Evolutionary conservation across 1,284 basidiomycete genomes (phyloP).

Genomic region (Sanghuangporus sanghuang): DNA sequence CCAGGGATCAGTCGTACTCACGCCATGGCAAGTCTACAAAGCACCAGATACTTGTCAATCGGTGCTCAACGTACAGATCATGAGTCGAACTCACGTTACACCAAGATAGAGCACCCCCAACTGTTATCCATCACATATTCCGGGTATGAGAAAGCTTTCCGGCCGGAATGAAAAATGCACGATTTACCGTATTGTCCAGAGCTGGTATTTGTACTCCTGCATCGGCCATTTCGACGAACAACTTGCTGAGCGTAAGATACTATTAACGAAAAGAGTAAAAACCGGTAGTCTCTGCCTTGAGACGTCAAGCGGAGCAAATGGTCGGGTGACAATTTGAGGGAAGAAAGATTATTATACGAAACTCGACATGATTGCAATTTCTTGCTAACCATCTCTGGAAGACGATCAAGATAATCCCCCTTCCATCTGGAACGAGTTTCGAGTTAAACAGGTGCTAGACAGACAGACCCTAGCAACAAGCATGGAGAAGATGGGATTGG

Average conservation of each 20-base stretch:
- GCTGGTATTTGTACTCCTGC: constrained; percentile 1
- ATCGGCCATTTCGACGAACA: not conserved
- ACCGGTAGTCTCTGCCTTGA: too few species aligned
- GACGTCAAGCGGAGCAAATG: too few species aligned
- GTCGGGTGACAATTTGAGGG: too few species aligned
- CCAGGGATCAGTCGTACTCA: not conserved
- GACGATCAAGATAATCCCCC: too few species aligned
- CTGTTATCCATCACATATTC: not conserved
- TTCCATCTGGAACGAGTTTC: too few species aligned
- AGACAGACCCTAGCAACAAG: too few species aligned
- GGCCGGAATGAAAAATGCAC: not conserved
- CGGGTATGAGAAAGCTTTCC: not conserved
- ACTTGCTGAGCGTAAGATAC: not conserved
- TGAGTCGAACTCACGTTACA: constrained; percentile 12
- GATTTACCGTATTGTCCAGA: constrained; percentile 15
- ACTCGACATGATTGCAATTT: too few species aligned
- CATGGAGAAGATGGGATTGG: too few species aligned
- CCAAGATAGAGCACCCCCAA: constrained; percentile 16
- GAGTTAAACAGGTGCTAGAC: too few species aligned
- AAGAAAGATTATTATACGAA: too few species aligned
- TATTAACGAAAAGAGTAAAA: too few species aligned
- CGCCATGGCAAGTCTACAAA: constrained; percentile 13
- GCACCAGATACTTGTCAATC: not conserved
- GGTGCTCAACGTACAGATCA: not conserved
- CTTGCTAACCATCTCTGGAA: too few species aligned